phyloP scores from a whole-genome alignment of 1,139 yeast genomes.

The Diutina rugosa region DNA sequence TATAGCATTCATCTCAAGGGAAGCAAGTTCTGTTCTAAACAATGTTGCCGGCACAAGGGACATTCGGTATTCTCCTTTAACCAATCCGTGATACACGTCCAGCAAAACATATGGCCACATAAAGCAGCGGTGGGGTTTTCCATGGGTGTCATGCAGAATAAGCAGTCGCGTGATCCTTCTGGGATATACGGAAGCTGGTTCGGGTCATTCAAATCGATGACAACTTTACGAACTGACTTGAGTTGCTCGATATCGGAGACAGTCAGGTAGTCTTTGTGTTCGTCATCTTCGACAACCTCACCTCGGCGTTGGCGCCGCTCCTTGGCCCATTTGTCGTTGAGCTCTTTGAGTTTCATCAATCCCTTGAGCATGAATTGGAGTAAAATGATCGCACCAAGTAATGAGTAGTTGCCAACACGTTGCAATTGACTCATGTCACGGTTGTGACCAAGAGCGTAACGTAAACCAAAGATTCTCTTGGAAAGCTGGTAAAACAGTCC shows the following conservation, averaged over 20 bases:
- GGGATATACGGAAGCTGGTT: conserved; percentile 56
- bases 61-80: conserved; percentile 80
- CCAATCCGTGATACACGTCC: conserved; percentile 90
- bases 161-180: conserved; percentile 58
- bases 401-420: conserved; percentile 52
- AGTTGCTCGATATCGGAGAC: conserved; percentile 5
- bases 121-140: conserved; percentile 71
- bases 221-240: conserved; percentile 5
- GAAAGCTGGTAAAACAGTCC: conserved; percentile 73
- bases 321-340: conserved; percentile 10
- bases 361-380: conserved; percentile 43
- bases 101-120: conserved; percentile 91
- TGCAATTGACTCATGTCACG: conserved; percentile 32
- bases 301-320: conserved; percentile 6
- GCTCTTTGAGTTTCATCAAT: conserved; percentile 20
- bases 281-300: conserved; percentile 6
- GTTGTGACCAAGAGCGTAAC: conserved; percentile 64
- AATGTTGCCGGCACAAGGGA: conserved; percentile 75
- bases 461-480: conserved; percentile 64
- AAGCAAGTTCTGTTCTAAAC: conserved; percentile 62
- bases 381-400: conserved; percentile 61
- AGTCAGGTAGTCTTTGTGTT: conserved; percentile 1
- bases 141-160: conserved; percentile 75
- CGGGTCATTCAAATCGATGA: conserved; percentile 45
- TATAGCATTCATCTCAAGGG: conserved; percentile 36